Conservation (phyloP, 2,329 filamentous ascomycete species). For the Graphiopsis chlorocephala region DNA sequence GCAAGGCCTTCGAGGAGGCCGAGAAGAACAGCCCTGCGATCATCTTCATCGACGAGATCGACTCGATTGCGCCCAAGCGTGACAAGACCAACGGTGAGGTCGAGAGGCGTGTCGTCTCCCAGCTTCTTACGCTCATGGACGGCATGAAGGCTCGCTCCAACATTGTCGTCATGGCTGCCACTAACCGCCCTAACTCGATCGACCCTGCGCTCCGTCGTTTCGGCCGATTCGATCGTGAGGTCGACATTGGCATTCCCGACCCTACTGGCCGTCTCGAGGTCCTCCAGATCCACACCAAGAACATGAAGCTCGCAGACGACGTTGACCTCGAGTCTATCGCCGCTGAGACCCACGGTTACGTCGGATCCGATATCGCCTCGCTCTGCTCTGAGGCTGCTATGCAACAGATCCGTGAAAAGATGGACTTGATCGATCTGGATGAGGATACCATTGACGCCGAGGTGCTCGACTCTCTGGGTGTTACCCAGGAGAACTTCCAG, state of each 20-base stretch:
- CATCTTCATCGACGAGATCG: constrained; percentile 99
- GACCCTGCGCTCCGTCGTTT: constrained; percentile 96
- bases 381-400: constrained; percentile 99
- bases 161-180: constrained; percentile 98
- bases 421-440: constrained; percentile 98
- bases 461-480: constrained; percentile 94
- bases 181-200: constrained; percentile 97
- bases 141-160: constrained; percentile 99
- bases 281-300: constrained; percentile 99
- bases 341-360: constrained; percentile 96
- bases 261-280: constrained; percentile 98
- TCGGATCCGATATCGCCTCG: constrained; percentile 96
- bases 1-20: constrained; percentile 99
- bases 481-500: constrained; percentile 99
- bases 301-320: constrained; percentile 98
- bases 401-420: constrained; percentile 99
- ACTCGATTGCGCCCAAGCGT: constrained; percentile 98
- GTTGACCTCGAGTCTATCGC: constrained; percentile 97
- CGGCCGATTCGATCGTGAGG: constrained; percentile 97
- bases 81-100: constrained; percentile 99
- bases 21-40: constrained; percentile 99
- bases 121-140: constrained; percentile 96
- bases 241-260: constrained; percentile 97
- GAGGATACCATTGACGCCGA: constrained; percentile 99
- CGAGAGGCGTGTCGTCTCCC: constrained; percentile 96